These are phyloP conservation scores for Ophiobolus disseminans DNA, from an alignment of 2,329 filamentous ascomycete genomes.

Conservation along the genomic window DNA sequence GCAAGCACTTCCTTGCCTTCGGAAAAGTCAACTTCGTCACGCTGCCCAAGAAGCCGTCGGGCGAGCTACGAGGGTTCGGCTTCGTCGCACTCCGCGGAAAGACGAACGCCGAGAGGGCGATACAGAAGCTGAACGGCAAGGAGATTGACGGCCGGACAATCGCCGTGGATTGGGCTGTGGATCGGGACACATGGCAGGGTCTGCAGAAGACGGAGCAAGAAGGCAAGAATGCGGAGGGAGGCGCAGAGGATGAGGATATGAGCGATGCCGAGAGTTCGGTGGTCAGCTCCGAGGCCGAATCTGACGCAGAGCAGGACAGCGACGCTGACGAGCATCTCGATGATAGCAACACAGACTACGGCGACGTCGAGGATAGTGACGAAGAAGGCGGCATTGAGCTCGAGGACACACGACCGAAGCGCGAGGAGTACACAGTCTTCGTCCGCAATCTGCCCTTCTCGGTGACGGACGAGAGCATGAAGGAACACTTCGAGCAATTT, in stretches of 20 bases:
- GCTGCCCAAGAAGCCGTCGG: constrained; percentile 76
- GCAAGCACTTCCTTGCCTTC: constrained; percentile 80
- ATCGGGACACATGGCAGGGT: constrained; percentile 84
- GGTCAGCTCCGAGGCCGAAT: constrained; percentile 48
- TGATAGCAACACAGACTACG: constrained; percentile 51
- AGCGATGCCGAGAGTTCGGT: constrained; percentile 48
- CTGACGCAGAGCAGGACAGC: constrained; percentile 46
- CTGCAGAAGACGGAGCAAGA: constrained; percentile 53
- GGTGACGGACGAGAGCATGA: constrained; percentile 79
- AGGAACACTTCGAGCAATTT: constrained; percentile 86
- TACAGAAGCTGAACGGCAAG: constrained; percentile 86
- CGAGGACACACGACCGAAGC: constrained; percentile 46
- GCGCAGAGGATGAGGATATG: constrained; percentile 49
- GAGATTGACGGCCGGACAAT: constrained; percentile 85
- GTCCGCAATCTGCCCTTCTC: constrained; percentile 94
- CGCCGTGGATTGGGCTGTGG: constrained; percentile 96
- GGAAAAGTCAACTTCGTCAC: constrained; percentile 91
- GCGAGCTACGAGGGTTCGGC: constrained; percentile 81
- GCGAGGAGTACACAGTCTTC: constrained; percentile 83
- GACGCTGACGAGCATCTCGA: constrained; percentile 48
- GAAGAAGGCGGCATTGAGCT: constrained; percentile 49
- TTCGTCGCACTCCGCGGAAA: constrained; percentile 87
- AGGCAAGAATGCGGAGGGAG: constrained; percentile 50
- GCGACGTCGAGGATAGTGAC: constrained; percentile 44
- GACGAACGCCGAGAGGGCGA: constrained; percentile 89